These are phyloP conservation scores for Perkinsus marinus DNA, from an alignment of 169 alveolate genomes.

Conservation along the genomic window DNA sequence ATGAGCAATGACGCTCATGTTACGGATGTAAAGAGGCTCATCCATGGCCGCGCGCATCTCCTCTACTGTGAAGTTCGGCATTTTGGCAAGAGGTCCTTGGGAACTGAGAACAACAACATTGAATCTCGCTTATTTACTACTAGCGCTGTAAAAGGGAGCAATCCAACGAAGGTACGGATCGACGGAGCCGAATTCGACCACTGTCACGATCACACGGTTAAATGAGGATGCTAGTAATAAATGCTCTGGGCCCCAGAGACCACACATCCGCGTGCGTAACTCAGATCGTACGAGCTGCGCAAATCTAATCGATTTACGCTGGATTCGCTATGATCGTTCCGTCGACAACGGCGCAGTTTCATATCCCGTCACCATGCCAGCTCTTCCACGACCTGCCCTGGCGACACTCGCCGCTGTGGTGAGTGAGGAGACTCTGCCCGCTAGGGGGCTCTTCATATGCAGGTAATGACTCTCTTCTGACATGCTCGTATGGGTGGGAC, in stretches of 20 bases:
- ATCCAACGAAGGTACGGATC: no score
- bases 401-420: background rate
- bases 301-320: no score
- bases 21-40: conserved; percentile 92
- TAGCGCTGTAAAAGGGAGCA: no score
- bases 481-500: no score
- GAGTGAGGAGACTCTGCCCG: background rate
- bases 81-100: conserved; percentile 16
- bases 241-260: no score
- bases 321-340: background rate
- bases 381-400: background rate
- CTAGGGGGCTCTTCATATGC: background rate
- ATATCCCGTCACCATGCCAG: background rate
- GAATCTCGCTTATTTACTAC: no score
- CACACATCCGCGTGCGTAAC: no score
- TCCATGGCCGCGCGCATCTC: conserved; percentile 97
- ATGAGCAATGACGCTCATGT: conserved; percentile 99
- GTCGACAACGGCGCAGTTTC: background rate
- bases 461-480: background rate
- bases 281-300: background rate
- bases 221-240: no score
- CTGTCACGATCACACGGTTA: no score
- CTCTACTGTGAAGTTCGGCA: conserved; percentile 98
- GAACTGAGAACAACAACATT: background rate
- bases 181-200: no score